phyloP scores from a whole-genome alignment of 1,284 basidiomycete genomes.

The Cryptococcus hybrid region DNA sequence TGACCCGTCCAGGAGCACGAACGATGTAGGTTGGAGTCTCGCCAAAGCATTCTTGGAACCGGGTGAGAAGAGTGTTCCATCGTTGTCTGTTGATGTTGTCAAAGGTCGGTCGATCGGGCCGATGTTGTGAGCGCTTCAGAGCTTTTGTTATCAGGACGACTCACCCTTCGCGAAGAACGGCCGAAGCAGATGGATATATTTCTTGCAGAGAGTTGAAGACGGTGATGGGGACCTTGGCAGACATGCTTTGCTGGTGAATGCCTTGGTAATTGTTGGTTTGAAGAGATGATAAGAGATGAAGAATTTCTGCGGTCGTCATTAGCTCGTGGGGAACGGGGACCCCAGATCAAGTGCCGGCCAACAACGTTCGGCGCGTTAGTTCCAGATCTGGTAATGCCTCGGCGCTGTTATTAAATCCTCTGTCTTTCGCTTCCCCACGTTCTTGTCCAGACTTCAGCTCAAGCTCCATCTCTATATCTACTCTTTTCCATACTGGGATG shows the following conservation, averaged over 20 bases:
- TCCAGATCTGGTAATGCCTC: too few species aligned
- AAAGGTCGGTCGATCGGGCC: neutral
- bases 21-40: constrained; percentile 66
- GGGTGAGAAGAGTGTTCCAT: constrained; percentile 63
- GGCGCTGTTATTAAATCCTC: too few species aligned
- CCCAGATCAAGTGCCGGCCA: too few species aligned
- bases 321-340: too few species aligned
- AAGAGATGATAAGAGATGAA: too few species aligned
- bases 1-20: constrained; percentile 80
- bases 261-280: too few species aligned
- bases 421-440: too few species aligned
- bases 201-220: constrained; percentile 62
- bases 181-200: constrained; percentile 59
- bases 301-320: too few species aligned
- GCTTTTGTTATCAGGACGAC: constrained; percentile 20
- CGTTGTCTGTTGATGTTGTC: constrained; percentile 50
- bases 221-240: constrained; percentile 63
- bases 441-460: too few species aligned
- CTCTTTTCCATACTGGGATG: too few species aligned
- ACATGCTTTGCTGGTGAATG: constrained; percentile 5
- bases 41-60: constrained; percentile 67
- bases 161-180: constrained; percentile 58
- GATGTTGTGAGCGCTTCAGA: neutral
- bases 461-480: too few species aligned
- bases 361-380: too few species aligned